Evolutionary conservation across 495 filamentous ascomycete species (phyloP).

Genomic region (Annulohypoxylon nitens): DNA sequence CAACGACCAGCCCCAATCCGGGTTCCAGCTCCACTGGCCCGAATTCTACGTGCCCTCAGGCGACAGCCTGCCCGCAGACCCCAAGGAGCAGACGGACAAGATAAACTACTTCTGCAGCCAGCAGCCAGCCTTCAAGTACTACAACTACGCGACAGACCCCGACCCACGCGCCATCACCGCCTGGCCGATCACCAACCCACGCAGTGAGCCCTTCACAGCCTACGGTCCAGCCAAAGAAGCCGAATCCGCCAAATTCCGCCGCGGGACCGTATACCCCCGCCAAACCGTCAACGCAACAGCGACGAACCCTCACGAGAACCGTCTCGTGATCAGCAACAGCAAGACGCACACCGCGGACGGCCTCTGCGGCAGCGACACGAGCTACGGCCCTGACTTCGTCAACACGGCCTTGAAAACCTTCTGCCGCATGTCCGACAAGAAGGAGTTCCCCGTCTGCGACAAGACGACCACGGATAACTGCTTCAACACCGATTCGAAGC

Average conservation of each 20-base stretch:
- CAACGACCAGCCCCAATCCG: constrained; percentile 49
- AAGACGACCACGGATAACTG: constrained; percentile 30
- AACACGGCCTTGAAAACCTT: constrained; percentile 41
- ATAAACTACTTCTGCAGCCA: constrained; percentile 34
- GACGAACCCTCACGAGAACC: constrained; percentile 20
- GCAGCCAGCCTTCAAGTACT: constrained; percentile 38
- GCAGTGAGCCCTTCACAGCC: constrained; percentile 4
- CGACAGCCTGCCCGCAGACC: background rate
- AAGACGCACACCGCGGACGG: constrained; percentile 37
- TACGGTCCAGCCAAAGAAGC: constrained; percentile 27
- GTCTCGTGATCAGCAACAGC: constrained; percentile 51
- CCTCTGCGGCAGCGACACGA: constrained; percentile 50
- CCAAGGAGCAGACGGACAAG: constrained; percentile 10
- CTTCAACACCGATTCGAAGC: constrained; percentile 31
- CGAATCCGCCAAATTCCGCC: constrained; percentile 30
- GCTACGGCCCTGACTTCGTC: constrained; percentile 52
- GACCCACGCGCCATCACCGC: constrained; percentile 33
- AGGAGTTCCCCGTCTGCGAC: constrained; percentile 37
- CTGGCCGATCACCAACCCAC: constrained; percentile 37
- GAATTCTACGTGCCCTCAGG: constrained; percentile 33
- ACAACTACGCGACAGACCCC: constrained; percentile 30
- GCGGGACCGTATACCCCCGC: background rate
- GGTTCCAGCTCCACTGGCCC: constrained; percentile 53
- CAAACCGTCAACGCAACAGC: background rate
- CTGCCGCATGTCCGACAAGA: constrained; percentile 54